Conservation (phyloP, 352 stramenopile genomes). For the Globisporangium middletonii region DNA sequence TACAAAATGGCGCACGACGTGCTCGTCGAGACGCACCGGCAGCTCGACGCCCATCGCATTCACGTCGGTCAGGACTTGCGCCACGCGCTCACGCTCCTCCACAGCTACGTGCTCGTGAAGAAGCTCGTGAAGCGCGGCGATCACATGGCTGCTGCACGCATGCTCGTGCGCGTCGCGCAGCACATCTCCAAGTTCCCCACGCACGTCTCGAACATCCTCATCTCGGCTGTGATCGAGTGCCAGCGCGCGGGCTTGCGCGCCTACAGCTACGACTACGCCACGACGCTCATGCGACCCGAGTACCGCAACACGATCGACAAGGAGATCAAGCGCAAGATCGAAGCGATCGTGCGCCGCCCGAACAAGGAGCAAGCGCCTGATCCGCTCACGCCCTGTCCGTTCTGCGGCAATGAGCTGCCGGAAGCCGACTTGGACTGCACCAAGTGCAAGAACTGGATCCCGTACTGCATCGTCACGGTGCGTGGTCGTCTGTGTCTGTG, state of each 20-base stretch:
- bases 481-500: constrained; percentile 12
- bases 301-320: constrained; percentile 86
- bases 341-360: constrained; percentile 90
- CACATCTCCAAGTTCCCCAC: constrained; percentile 91
- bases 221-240: constrained; percentile 92
- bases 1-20: constrained; percentile 90
- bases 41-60: constrained; percentile 83
- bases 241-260: constrained; percentile 87
- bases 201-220: constrained; percentile 89
- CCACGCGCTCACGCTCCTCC: constrained; percentile 84
- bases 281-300: constrained; percentile 87
- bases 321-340: constrained; percentile 92
- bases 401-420: constrained; percentile 67
- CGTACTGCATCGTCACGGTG: constrained; percentile 91
- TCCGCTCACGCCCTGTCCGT: constrained; percentile 75
- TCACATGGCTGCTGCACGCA: constrained; percentile 78
- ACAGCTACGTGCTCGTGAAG: constrained; percentile 93
- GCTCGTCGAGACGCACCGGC: constrained; percentile 86
- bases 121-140: constrained; percentile 88
- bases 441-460: constrained; percentile 90
- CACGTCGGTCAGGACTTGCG: constrained; percentile 87
- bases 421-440: constrained; percentile 88
- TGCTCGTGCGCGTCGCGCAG: constrained; percentile 88
- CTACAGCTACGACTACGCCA: constrained; percentile 90
- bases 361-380: constrained; percentile 85